phyloP scores from a whole-genome alignment of 2,329 filamentous ascomycete genomes.

The Grosmannia penicillata region DNA sequence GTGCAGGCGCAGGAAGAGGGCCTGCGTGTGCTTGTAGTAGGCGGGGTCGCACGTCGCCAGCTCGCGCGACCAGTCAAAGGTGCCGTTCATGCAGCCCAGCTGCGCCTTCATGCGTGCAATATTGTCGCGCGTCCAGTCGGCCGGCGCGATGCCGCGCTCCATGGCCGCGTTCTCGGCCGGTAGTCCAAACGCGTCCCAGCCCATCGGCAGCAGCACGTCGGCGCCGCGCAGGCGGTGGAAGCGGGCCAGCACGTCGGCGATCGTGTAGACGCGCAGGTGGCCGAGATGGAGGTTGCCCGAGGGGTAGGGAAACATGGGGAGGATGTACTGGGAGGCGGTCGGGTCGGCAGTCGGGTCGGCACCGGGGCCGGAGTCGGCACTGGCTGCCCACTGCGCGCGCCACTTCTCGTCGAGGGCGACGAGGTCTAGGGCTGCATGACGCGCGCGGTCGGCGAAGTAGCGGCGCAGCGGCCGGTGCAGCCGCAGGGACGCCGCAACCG shows the following conservation, averaged over 20 bases:
- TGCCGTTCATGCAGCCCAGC: constrained; percentile 62
- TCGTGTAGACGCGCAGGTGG: constrained; percentile 78
- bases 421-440: constrained; percentile 24
- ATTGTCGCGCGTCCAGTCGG: constrained; percentile 65
- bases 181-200: constrained; percentile 85
- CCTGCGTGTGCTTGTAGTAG: constrained; percentile 84
- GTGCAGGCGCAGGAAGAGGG: constrained; percentile 65
- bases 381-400: constrained; percentile 28
- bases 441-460: background rate
- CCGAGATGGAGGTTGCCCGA: constrained; percentile 78
- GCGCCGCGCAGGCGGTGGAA: constrained; percentile 62
- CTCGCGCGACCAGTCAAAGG: constrained; percentile 74
- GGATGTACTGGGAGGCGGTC: constrained; percentile 43
- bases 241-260: constrained; percentile 71
- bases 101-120: constrained; percentile 78
- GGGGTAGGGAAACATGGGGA: constrained; percentile 90
- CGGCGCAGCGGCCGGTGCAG: background rate
- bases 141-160: constrained; percentile 64
- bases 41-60: constrained; percentile 68
- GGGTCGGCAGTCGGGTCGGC: background rate
- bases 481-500: background rate
- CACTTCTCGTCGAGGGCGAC: constrained; percentile 35
- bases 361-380: background rate
- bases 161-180: constrained; percentile 87
- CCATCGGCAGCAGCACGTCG: constrained; percentile 74